Evolutionary conservation across 805 yeast genomes (phyloP).

Genomic region (Candida takata): DNA sequence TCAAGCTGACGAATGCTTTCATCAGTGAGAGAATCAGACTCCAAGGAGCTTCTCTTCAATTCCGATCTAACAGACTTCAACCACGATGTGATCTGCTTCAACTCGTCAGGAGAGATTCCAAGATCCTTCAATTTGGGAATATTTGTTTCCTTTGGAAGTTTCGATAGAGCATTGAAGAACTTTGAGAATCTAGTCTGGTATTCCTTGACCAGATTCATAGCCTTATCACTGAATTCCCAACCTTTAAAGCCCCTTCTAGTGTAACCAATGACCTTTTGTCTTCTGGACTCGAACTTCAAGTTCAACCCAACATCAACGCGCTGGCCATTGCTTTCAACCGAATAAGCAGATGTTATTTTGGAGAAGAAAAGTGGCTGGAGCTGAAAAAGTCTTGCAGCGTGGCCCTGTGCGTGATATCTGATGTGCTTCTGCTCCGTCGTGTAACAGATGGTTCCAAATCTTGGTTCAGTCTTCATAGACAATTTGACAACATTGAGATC

Average conservation of each 20-base stretch:
- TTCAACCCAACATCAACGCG: conserved; percentile 72
- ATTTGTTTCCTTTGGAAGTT: conserved; percentile 25
- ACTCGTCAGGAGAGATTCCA: conserved; percentile 22
- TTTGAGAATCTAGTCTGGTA: conserved; percentile 58
- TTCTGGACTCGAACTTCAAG: conserved; percentile 71
- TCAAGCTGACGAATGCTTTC: conserved; percentile 65
- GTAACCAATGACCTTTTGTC: conserved; percentile 83
- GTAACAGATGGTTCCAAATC: conserved; percentile 56
- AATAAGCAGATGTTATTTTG: conserved; percentile 65
- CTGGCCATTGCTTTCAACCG: conserved; percentile 49
- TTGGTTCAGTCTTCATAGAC: conserved; percentile 47
- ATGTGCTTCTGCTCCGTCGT: conserved; percentile 47
- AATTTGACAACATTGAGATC: conserved; percentile 47
- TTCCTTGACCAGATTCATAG: conserved; percentile 55
- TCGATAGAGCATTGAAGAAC: conserved; percentile 39
- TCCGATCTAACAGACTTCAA: conserved; percentile 44
- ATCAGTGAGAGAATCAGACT: conserved; percentile 70
- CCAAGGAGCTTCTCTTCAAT: conserved; percentile 61
- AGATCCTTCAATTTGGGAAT: conserved; percentile 29
- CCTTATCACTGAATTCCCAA: conserved; percentile 82
- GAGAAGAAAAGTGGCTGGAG: conserved; percentile 64
- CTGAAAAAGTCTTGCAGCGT: conserved; percentile 50
- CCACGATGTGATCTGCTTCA: conserved; percentile 30
- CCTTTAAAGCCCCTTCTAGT: conserved; percentile 55
- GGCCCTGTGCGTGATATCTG: conserved; percentile 57